Conservation (phyloP, 176 grass and related monocot genomes). For the Carex kokanica region DNA sequence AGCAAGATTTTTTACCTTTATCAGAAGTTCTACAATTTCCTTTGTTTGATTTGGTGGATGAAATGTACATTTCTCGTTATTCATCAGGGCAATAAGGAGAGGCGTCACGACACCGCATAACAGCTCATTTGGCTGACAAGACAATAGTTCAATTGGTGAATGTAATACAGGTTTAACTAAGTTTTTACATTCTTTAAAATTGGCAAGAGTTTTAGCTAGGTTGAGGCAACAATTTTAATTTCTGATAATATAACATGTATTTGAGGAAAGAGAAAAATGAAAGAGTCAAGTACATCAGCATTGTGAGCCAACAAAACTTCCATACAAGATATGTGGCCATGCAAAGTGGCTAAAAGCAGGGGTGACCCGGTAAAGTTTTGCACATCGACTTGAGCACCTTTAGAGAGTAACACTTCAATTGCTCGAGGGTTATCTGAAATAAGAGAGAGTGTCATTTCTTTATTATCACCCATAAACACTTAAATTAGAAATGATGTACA, state of each 20-base stretch:
- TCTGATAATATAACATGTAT: too few relatives aligned
- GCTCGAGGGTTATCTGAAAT: not conserved
- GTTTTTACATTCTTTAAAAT: too few relatives aligned
- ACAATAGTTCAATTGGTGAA: too few relatives aligned
- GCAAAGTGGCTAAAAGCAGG: not conserved
- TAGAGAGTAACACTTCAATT: not conserved
- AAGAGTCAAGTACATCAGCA: not conserved
- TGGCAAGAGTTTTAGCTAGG: too few relatives aligned
- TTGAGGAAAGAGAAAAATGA: too few relatives aligned
- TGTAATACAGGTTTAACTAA: too few relatives aligned
- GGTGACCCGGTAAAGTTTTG: not conserved
- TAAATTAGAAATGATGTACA: too few relatives aligned
- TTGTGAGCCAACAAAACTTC: constrained; percentile 1
- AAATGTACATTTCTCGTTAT: not conserved
- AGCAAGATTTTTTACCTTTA: not conserved
- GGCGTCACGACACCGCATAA: too few relatives aligned
- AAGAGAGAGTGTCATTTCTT: not conserved
- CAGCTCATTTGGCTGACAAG: too few relatives aligned
- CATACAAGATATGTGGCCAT: not conserved
- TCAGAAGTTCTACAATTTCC: not conserved
- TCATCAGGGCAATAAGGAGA: not conserved
- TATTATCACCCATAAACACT: not conserved
- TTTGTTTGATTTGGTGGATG: not conserved
- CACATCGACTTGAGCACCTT: not conserved
- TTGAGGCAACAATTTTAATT: too few relatives aligned